Conservation (phyloP, 2,329 filamentous ascomycete genomes). For the Ophiosphaerella narmari region DNA sequence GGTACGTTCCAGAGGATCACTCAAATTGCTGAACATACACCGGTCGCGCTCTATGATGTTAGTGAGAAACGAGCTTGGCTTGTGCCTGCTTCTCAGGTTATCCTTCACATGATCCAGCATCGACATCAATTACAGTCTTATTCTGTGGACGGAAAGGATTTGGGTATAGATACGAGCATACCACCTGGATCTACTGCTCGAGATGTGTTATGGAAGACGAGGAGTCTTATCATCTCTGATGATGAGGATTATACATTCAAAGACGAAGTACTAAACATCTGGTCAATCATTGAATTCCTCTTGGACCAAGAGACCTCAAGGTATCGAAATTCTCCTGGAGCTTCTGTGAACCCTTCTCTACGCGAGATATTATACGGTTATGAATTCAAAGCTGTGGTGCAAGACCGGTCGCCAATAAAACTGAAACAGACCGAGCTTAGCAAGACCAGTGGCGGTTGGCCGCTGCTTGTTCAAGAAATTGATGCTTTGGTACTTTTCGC, state of each 20-base stretch:
- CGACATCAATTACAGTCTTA: constrained; percentile 15
- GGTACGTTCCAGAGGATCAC: constrained; percentile 17
- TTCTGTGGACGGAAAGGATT: constrained; percentile 6
- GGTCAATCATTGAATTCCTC: constrained; percentile 22
- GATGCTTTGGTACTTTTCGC: constrained; percentile 23
- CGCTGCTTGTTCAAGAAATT: constrained; percentile 15
- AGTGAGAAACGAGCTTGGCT: constrained; percentile 18
- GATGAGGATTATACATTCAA: constrained; percentile 14
- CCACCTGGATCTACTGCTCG: constrained; percentile 5
- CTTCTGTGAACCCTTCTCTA: constrained; percentile 3
- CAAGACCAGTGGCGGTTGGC: constrained; percentile 20
- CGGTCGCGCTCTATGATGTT: constrained; percentile 16
- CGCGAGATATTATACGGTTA: constrained; percentile 11
- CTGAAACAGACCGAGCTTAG: constrained; percentile 10
- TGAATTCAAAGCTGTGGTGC: constrained; percentile 21
- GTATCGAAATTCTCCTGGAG: neutral
- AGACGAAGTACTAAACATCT: constrained; percentile 12
- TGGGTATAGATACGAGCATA: constrained; percentile 5
- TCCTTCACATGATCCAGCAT: constrained; percentile 24
- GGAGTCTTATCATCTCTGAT: constrained; percentile 5
- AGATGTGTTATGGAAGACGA: constrained; percentile 6
- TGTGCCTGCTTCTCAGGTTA: constrained; percentile 15
- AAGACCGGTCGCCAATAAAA: constrained; percentile 14
- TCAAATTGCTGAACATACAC: constrained; percentile 12
- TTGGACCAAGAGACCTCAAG: constrained; percentile 13